A percentile compares a stretch with the other conserved stretches of the same genome.
Evolutionary conservation across 352 stramenopile genomes (phyloP).

Genomic region (Hyaloperonospora brassicae): DNA sequence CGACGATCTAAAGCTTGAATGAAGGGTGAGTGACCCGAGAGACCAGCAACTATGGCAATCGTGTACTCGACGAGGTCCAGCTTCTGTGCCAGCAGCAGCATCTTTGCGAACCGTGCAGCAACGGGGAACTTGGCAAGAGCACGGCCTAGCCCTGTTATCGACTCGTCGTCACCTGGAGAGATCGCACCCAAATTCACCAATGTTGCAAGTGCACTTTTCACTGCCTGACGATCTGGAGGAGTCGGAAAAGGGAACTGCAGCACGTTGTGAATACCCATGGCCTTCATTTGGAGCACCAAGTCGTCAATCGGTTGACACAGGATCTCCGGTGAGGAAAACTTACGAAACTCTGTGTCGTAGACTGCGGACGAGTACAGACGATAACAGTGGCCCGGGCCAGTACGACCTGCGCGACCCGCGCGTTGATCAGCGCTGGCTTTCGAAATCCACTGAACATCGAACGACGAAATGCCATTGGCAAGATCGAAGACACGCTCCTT

Average conservation of each 20-base stretch:
- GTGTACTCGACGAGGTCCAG: constrained; percentile 66
- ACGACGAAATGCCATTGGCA: constrained; percentile 86
- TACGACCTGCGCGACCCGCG: constrained; percentile 92
- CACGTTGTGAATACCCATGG: constrained; percentile 95
- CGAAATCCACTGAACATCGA: constrained; percentile 89
- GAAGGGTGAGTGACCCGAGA: constrained; percentile 73
- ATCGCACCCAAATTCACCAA: constrained; percentile 77
- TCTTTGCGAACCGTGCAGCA: constrained; percentile 82
- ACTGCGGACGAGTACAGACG: constrained; percentile 95
- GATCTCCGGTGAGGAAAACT: constrained; percentile 88
- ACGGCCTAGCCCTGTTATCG: constrained; percentile 75
- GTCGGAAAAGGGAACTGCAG: constrained; percentile 95
- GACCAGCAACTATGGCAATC: constrained; percentile 68
- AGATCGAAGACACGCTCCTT: constrained; percentile 95
- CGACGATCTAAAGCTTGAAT: constrained; percentile 47
- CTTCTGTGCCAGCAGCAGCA: constrained; percentile 79
- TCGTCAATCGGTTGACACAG: constrained; percentile 91
- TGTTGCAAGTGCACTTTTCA: constrained; percentile 80
- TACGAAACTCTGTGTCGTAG: constrained; percentile 91
- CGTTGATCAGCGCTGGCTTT: constrained; percentile 84
- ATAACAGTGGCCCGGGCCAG: constrained; percentile 96
- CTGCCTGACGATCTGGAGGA: constrained; percentile 79
- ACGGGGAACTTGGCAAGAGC: constrained; percentile 84
- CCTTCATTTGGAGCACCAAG: constrained; percentile 95
- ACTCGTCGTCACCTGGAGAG: constrained; percentile 39